These are phyloP conservation scores for Colletotrichum tanaceti DNA, from an alignment of 2,329 filamentous ascomycete genomes.

Conservation along the genomic window DNA sequence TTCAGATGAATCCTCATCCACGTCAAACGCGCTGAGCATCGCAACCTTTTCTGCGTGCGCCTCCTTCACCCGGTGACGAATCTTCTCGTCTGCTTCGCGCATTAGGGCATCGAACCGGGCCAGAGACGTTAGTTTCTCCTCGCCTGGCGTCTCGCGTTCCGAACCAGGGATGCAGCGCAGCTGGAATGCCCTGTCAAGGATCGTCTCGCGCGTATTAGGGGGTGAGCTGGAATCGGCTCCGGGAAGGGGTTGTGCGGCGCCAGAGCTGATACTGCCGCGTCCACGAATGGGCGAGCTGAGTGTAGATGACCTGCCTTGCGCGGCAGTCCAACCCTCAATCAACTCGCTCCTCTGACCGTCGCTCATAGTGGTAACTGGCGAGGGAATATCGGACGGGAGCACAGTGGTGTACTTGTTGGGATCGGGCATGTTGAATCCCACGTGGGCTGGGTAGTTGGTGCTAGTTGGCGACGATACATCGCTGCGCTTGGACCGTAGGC, in stretches of 20 bases:
- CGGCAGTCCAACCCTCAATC: conserved; percentile 70
- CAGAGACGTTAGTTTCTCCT: conserved; percentile 73
- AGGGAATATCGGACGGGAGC: conserved; percentile 64
- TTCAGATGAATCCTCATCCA: conserved; percentile 60
- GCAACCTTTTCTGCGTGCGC: conserved; percentile 47
- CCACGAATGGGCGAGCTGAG: conserved; percentile 67
- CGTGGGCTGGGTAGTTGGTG: conserved; percentile 56
- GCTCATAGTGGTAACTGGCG: conserved; percentile 63
- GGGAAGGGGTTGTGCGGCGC: conserved; percentile 51
- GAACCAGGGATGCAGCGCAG: conserved; percentile 72
- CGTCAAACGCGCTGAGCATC: conserved; percentile 63
- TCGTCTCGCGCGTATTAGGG: conserved; percentile 69
- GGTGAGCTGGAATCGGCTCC: conserved; percentile 62
- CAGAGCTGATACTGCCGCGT: conserved; percentile 66
- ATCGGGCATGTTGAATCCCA: conserved; percentile 53
- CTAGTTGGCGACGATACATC: conserved; percentile 71
- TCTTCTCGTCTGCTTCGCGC: conserved; percentile 67
- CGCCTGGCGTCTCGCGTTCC: conserved; percentile 64
- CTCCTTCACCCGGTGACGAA: conserved; percentile 54
- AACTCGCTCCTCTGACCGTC: conserved; percentile 67
- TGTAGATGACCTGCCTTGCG: conserved; percentile 68
- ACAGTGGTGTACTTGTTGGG: conserved; percentile 63
- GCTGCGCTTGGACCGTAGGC: conserved; percentile 70
- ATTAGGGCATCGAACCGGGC: conserved; percentile 75
- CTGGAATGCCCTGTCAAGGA: conserved; percentile 75